Percentiles rank a stretch among this genome's conserved stretches.
These are phyloP conservation scores for Elongisporangium undulatum DNA, from an alignment of 352 stramenopile species.

Conservation along the genomic window DNA sequence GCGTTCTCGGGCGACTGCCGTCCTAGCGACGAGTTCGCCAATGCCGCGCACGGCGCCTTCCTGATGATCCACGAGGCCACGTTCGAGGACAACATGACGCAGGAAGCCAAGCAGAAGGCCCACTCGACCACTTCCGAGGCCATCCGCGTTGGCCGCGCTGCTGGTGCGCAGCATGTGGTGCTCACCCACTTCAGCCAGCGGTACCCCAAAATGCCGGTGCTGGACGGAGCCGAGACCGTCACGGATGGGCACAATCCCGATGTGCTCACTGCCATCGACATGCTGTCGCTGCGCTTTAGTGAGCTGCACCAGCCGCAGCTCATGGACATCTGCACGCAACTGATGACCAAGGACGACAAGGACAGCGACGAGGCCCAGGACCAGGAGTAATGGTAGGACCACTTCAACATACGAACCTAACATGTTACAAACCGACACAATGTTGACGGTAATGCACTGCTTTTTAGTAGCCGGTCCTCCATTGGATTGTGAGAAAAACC, in stretches of 20 bases:
- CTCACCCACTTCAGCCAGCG: conserved; percentile 96
- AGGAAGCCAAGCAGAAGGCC: conserved; percentile 92
- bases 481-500: not conserved
- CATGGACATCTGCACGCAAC: conserved; percentile 60
- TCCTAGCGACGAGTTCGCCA: conserved; percentile 67
- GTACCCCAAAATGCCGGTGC: conserved; percentile 72
- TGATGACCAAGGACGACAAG: conserved; percentile 43
- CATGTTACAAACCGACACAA: not conserved
- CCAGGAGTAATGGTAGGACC: not conserved
- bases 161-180: conserved; percentile 83
- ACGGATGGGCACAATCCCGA: conserved; percentile 4
- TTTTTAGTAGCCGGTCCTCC: not conserved
- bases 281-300: conserved; percentile 69
- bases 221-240: conserved; percentile 20
- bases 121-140: conserved; percentile 95
- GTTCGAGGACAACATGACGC: conserved; percentile 93
- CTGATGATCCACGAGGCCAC: conserved; percentile 98
- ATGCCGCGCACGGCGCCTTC: conserved; percentile 57
- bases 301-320: conserved; percentile 54
- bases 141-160: conserved; percentile 65
- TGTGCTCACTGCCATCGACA: conserved; percentile 68
- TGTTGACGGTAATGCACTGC: not conserved
- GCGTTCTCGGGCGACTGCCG: conserved; percentile 95
- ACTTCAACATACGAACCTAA: not conserved
- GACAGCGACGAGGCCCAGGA: conserved; percentile 14